These are phyloP conservation scores for Scheffersomyces stipitis DNA, from an alignment of 805 yeast species.

Conservation along the genomic window DNA sequence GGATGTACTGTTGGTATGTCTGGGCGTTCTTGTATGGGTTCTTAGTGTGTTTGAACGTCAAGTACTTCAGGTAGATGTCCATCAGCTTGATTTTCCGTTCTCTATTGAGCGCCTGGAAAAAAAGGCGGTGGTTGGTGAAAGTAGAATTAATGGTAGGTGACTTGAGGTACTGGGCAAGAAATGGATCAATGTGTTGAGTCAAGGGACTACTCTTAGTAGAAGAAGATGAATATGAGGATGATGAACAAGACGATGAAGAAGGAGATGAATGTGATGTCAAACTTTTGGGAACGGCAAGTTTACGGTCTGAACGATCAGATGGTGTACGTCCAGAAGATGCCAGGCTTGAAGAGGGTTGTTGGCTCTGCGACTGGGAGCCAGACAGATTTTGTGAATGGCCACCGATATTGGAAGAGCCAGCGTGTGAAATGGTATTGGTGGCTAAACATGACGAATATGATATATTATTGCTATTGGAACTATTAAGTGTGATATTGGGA, in stretches of 20 bases:
- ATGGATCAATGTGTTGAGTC: conserved; percentile 12
- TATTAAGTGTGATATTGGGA: neutral
- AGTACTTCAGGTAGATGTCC: conserved; percentile 23
- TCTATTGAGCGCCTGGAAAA: conserved; percentile 16
- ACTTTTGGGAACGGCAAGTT: too few species aligned
- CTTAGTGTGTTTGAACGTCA: conserved; percentile 8
- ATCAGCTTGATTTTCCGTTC: conserved; percentile 18
- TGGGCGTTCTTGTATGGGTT: neutral
- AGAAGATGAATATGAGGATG: neutral
- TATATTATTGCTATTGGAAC: neutral
- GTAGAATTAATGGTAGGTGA: conserved; percentile 11
- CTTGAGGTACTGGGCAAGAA: conserved; percentile 21
- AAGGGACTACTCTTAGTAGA: neutral
- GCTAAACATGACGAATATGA: too few species aligned
- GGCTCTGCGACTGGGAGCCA: neutral
- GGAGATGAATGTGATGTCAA: neutral
- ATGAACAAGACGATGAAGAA: neutral
- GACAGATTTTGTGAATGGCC: too few species aligned
- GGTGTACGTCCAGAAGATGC: neutral
- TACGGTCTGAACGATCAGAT: neutral
- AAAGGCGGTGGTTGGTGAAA: conserved; percentile 16
- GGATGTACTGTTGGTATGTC: neutral
- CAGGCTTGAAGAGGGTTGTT: neutral
- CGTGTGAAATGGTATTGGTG: too few species aligned
- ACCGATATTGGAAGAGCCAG: neutral